Conservation (phyloP, 2,329 filamentous ascomycete species). For the Mollisia scopiformis region DNA sequence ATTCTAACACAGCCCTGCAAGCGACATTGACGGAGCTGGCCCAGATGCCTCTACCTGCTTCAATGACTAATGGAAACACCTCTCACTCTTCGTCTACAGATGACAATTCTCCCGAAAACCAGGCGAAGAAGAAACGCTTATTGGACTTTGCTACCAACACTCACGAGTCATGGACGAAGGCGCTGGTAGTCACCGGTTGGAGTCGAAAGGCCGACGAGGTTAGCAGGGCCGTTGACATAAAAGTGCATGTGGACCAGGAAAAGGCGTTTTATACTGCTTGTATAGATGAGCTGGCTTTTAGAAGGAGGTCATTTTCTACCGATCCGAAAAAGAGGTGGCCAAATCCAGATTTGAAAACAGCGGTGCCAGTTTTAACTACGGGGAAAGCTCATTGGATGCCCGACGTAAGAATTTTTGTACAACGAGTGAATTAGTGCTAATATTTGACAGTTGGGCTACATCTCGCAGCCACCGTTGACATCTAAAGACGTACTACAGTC, state of each 20-base stretch:
- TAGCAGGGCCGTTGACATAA: slow-evolving; percentile 86
- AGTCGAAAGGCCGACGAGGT: slow-evolving; percentile 78
- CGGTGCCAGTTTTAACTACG: slow-evolving; percentile 80
- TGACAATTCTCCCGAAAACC: slow-evolving; percentile 65
- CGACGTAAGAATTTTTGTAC: slow-evolving; percentile 57
- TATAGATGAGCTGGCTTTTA: slow-evolving; percentile 65
- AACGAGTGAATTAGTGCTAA: slow-evolving; percentile 10
- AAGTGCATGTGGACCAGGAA: slow-evolving; percentile 70
- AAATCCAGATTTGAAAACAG: slow-evolving; percentile 89
- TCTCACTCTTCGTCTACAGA: slow-evolving; percentile 46
- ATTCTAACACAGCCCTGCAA: slow-evolving; percentile 77
- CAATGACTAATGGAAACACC: slow-evolving; percentile 55
- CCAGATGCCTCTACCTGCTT: slow-evolving; percentile 62
- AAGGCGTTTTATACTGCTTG: slow-evolving; percentile 62
- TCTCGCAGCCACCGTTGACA: slow-evolving; percentile 72
- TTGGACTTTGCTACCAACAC: slow-evolving; percentile 79
- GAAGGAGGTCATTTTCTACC: slow-evolving; percentile 72
- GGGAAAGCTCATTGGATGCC: slow-evolving; percentile 80
- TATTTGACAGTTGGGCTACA: slow-evolving; percentile 67
- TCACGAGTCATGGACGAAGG: slow-evolving; percentile 89
- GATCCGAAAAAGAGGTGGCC: slow-evolving; percentile 83
- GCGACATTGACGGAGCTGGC: slow-evolving; percentile 72
- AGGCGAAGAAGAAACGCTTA: slow-evolving; percentile 75
- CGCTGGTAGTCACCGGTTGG: slow-evolving; percentile 90
- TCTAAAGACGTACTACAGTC: slow-evolving; percentile 73